Evolutionary conservation across 2,329 filamentous ascomycete species (phyloP).

Genomic region (Colletotrichum melonis): DNA sequence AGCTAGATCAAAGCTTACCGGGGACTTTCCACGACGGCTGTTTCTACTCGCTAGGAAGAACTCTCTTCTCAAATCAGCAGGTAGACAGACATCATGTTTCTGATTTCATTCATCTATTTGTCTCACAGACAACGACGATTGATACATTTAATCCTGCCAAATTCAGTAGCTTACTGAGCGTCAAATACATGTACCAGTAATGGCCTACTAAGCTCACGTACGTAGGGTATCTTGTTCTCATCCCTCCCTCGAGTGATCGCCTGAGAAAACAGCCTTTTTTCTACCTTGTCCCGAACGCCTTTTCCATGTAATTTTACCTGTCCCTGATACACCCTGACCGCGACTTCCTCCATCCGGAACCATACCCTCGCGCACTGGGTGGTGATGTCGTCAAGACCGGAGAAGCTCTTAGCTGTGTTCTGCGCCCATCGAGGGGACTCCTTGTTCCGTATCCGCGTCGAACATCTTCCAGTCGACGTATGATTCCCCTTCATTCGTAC

Average conservation of each 20-base stretch:
- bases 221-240: neutral
- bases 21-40: too few species aligned
- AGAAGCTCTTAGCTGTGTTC: slow-evolving; percentile 12
- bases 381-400: slow-evolving; percentile 8
- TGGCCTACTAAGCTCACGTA: neutral
- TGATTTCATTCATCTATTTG: too few species aligned
- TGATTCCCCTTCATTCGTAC: neutral
- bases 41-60: too few species aligned
- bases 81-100: too few species aligned
- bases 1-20: too few species aligned
- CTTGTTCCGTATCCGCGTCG: neutral
- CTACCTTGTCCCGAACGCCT: neutral
- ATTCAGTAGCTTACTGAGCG: too few species aligned
- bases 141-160: too few species aligned
- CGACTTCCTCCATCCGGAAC: neutral
- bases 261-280: neutral
- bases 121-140: too few species aligned
- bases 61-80: too few species aligned
- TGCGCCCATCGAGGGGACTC: neutral
- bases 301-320: neutral
- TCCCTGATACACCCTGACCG: too few species aligned
- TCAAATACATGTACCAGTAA: too few species aligned
- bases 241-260: neutral
- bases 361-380: slow-evolving; percentile 15
- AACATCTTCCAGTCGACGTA: slow-evolving; percentile 24